Evolutionary conservation across 2,329 filamentous ascomycete species (phyloP).

Genomic region (Trichoderma gracile): DNA sequence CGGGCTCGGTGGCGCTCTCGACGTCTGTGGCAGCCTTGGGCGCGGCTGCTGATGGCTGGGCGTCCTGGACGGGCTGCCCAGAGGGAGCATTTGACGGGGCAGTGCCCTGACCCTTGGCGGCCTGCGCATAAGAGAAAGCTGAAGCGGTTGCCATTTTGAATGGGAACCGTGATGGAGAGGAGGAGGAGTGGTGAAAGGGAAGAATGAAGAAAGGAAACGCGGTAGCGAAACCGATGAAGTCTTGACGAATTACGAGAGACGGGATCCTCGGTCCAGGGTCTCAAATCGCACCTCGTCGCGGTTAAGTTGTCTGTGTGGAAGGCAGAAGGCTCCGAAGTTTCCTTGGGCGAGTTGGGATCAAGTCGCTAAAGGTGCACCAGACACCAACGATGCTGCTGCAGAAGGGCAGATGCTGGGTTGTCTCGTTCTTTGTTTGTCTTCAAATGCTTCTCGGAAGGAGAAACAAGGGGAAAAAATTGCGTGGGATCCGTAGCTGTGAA

Average conservation of each 20-base stretch:
- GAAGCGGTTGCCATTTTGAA: conserved; percentile 55
- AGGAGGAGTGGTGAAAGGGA: conserved; percentile 21
- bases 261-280: conserved; percentile 24
- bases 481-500: conserved; percentile 22
- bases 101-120: conserved; percentile 74
- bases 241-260: conserved; percentile 27
- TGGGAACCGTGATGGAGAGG: conserved; percentile 1
- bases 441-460: conserved; percentile 1
- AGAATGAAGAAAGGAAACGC: conserved; percentile 37
- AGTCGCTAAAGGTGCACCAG: conserved; percentile 7
- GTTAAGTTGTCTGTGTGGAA: conserved; percentile 20
- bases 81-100: conserved; percentile 37
- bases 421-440: not conserved
- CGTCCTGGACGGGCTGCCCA: conserved; percentile 33
- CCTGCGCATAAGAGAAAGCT: conserved; percentile 91
- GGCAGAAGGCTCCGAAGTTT: conserved; percentile 1
- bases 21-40: conserved; percentile 32
- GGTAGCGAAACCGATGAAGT: conserved; percentile 29
- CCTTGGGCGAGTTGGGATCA: not conserved
- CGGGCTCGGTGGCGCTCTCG: conserved; percentile 34
- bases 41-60: conserved; percentile 36
- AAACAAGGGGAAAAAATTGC: not conserved
- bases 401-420: not conserved
- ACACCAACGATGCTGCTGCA: not conserved
- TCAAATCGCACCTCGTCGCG: conserved; percentile 29